phyloP scores from a whole-genome alignment of 2,329 filamentous ascomycete species.

The Juglanconis sp. region DNA sequence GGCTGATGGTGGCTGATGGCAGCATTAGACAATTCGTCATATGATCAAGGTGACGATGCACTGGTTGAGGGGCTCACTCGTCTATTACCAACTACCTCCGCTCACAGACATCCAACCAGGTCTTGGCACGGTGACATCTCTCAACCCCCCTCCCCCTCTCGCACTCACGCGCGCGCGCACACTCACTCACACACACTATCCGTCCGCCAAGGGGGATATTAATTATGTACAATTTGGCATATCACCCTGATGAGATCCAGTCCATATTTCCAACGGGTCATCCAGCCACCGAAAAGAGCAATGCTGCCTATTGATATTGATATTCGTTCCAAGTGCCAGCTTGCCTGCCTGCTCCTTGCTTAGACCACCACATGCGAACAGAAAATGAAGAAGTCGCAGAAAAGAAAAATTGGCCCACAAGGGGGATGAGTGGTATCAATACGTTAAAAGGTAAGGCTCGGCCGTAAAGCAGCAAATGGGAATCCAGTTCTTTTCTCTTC shows the following conservation, averaged over 20 bases:
- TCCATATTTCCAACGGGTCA: background rate
- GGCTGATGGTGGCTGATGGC: too few relatives aligned
- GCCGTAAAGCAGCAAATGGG: conserved; percentile 9
- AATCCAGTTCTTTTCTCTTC: conserved; percentile 17
- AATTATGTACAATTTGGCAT: background rate
- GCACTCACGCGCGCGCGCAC: background rate
- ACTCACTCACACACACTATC: background rate
- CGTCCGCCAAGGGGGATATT: background rate
- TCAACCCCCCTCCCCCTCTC: background rate
- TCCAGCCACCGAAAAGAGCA: background rate
- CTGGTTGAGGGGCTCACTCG: background rate
- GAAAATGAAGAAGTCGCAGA: conserved; percentile 1
- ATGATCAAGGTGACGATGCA: too few relatives aligned
- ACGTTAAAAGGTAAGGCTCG: conserved; percentile 10
- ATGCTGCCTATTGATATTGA: conserved; percentile 7
- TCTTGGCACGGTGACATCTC: background rate
- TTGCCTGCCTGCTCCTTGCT: background rate
- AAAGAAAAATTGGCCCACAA: background rate
- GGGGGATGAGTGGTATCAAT: conserved; percentile 19
- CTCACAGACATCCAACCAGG: background rate
- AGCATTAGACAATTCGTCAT: too few relatives aligned
- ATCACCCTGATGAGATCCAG: background rate
- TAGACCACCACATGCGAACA: background rate
- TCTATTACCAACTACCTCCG: background rate
- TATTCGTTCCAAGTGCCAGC: background rate